These are phyloP conservation scores for Penicillium sp. DNA, from an alignment of 2,329 filamentous ascomycete species.

Conservation along the genomic window DNA sequence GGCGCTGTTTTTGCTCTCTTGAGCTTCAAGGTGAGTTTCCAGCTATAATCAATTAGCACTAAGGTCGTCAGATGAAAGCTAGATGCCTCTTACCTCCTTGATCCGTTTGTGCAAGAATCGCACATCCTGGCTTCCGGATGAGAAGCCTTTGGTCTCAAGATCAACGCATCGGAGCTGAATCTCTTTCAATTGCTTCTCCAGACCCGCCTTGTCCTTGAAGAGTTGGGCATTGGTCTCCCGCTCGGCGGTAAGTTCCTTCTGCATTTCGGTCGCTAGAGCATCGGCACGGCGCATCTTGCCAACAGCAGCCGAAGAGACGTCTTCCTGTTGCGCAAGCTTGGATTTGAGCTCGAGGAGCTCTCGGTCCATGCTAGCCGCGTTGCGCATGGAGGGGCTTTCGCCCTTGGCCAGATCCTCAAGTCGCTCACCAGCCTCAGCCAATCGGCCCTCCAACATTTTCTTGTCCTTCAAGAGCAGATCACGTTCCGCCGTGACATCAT, in stretches of 20 bases:
- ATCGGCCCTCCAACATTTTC: slow-evolving; percentile 72
- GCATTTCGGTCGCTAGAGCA: slow-evolving; percentile 76
- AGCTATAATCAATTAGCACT: slow-evolving; percentile 52
- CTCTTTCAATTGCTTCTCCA: slow-evolving; percentile 89
- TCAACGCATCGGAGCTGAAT: slow-evolving; percentile 85
- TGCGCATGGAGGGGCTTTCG: slow-evolving; percentile 79
- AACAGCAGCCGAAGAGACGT: slow-evolving; percentile 82
- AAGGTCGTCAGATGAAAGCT: slow-evolving; percentile 6
- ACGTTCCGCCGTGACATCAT: slow-evolving; percentile 78
- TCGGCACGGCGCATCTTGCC: slow-evolving; percentile 97
- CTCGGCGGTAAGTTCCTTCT: slow-evolving; percentile 84
- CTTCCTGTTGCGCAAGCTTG: slow-evolving; percentile 82
- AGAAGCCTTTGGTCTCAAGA: slow-evolving; percentile 94
- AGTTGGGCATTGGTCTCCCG: slow-evolving; percentile 74
- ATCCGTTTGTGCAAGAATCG: slow-evolving; percentile 91
- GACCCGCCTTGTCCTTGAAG: slow-evolving; percentile 78
- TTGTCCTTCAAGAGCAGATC: slow-evolving; percentile 84
- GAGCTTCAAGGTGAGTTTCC: slow-evolving; percentile 76
- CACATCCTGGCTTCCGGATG: slow-evolving; percentile 87
- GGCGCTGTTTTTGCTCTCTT: slow-evolving; percentile 70
- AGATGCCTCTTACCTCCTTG: slow-evolving; percentile 66
- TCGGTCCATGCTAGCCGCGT: slow-evolving; percentile 81
- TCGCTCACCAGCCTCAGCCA: slow-evolving; percentile 80
- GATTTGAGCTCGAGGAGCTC: slow-evolving; percentile 87
- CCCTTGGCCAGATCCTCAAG: slow-evolving; percentile 82